Conservation (phyloP, 129 eudicot species). For the Saussurea involucrata region DNA sequence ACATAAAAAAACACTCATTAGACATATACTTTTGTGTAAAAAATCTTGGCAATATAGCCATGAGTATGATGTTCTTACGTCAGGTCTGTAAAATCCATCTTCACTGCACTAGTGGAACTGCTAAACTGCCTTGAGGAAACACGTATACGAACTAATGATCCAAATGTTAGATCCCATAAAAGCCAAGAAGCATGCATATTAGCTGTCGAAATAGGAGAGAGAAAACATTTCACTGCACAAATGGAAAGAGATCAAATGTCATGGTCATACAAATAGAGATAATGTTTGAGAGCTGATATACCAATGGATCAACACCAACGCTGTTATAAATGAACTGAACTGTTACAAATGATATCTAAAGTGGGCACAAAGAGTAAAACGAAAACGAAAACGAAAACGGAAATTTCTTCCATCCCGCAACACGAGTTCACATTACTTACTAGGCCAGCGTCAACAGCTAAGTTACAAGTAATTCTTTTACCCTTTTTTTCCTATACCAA, state of each 20-base stretch:
- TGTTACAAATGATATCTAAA: not conserved
- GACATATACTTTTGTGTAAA: not conserved
- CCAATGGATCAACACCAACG: not conserved
- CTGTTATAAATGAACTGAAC: not conserved
- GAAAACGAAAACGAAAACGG: not conserved
- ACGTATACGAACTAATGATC: conserved; percentile 23
- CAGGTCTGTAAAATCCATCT: conserved; percentile 84
- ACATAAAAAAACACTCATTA: not conserved
- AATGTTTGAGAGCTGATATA: not conserved
- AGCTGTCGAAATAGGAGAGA: conserved; percentile 31
- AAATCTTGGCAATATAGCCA: not conserved
- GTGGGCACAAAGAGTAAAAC: not conserved
- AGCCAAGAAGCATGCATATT: conserved; percentile 10
- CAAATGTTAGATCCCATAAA: conserved; percentile 22
- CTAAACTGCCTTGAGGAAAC: conserved; percentile 39
- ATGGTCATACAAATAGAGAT: not conserved
- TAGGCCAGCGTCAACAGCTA: not conserved
- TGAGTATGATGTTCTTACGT: conserved; percentile 60
- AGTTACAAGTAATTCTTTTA: not conserved
- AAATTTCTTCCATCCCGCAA: not conserved
- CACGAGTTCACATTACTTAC: not conserved
- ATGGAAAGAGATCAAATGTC: not conserved
- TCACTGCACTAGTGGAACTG: conserved; percentile 41
- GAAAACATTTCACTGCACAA: conserved; percentile 1
- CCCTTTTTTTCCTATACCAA: not conserved